Evolutionary conservation across 2,329 filamentous ascomycete genomes (phyloP), one percentile per base, ranked within the genome.

Genomic region (Escovopsis sp.): DNA sequence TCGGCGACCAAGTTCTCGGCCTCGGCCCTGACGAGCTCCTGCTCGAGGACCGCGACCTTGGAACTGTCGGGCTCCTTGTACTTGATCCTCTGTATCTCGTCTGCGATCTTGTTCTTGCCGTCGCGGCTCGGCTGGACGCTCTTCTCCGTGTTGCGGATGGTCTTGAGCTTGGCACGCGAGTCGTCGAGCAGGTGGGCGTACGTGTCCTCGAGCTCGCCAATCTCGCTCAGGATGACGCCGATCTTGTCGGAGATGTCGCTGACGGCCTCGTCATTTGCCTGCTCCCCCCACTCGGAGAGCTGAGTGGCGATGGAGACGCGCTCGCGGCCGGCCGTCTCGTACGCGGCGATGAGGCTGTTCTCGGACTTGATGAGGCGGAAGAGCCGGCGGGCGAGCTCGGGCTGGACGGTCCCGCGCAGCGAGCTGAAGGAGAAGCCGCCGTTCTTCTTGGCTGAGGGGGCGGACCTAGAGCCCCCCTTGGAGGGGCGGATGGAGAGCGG

Each of bases 1-100:
- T 98, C 91, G 2, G 91, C 91, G 40, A 98, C 91, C 45, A 98
- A 66, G 55, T 86, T 93, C 69, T 96, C 88, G 3, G 91, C 91
- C 69, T 98, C 91, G 23, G 89, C 88, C 51, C 91, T 75, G 42
- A 98, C 88, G 42, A 98, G 78, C 69, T 96, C 91, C 68, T 98
- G 91, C 69, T 98, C 91, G 42, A 96, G 72, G 19, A 82, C 82
- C 33, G 86, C 79, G 43, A 96, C 68, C 59, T 78, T 84, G 28
- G 84, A 72, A 56, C 82, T 93, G 58, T 83, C 77, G 6, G 88
- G 87, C 64, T 96, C 91, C 68, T 91, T 95, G 62, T 82, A 75
- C 71, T 94, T 95, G 53, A 95, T 67, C 64, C 80, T 85, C 51
- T 85, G 80, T 54, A 98, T 94, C 63, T 98, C 89, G 58, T 96